Conservation (phyloP, 192 early-diverging fungal species). For the Podila horticola region DNA sequence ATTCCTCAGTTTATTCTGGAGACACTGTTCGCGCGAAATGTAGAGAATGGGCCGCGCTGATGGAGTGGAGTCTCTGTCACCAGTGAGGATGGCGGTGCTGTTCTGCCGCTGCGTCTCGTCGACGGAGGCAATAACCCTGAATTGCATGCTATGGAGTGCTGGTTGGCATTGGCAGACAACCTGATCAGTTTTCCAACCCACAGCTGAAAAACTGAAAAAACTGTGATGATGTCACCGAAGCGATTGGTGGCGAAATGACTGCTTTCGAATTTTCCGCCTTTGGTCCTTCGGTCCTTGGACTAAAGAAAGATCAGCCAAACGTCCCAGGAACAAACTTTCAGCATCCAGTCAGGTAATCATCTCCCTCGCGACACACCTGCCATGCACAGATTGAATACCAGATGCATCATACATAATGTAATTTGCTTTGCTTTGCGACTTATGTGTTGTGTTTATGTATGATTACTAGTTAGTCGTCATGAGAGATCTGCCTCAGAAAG, state of each 20-base stretch:
- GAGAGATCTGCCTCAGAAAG: constrained; percentile 9
- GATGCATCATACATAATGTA: too few relatives aligned
- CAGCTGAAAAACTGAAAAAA: background rate
- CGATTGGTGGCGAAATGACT: background rate
- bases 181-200: too few relatives aligned
- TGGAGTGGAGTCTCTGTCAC: constrained; percentile 8
- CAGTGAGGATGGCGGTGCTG: background rate
- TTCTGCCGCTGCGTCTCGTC: constrained; percentile 21
- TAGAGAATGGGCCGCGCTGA: constrained; percentile 25
- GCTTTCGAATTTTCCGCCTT: background rate
- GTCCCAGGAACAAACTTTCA: too few relatives aligned
- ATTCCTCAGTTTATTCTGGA: constrained; percentile 30
- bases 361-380: too few relatives aligned
- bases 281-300: too few relatives aligned
- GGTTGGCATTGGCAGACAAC: too few relatives aligned
- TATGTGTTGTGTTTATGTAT: too few relatives aligned
- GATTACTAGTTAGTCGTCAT: background rate
- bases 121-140: constrained; percentile 31
- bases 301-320: too few relatives aligned
- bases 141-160: background rate
- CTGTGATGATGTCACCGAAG: background rate
- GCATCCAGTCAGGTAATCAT: too few relatives aligned
- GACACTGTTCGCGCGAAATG: constrained; percentile 26
- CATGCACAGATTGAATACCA: too few relatives aligned
- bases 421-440: too few relatives aligned